Conservation (phyloP, 2,329 filamentous ascomycete species). For the Celoporthe dispersa region DNA sequence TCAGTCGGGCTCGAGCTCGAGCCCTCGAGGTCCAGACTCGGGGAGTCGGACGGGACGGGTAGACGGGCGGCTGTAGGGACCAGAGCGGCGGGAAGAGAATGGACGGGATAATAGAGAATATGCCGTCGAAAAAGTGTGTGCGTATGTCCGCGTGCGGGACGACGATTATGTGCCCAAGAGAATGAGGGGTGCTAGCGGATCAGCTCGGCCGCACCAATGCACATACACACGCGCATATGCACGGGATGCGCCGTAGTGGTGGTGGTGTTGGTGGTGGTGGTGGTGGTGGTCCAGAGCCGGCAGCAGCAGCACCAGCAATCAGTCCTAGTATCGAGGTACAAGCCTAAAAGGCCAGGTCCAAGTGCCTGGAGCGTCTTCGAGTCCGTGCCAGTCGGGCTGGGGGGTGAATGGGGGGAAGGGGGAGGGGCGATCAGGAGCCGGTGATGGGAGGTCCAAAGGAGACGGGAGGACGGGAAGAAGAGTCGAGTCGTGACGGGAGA, state of each 20-base stretch:
- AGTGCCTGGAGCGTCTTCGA: background rate
- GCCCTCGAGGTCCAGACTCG: background rate
- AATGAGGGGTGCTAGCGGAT: background rate
- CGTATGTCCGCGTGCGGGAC: background rate
- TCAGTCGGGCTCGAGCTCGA: slow-evolving; percentile 4
- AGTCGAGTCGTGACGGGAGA: background rate
- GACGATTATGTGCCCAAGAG: background rate
- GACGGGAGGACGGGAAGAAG: background rate
- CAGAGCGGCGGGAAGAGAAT: slow-evolving; percentile 1
- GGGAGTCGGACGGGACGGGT: slow-evolving; percentile 14
- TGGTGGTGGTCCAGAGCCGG: background rate
- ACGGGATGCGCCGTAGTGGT: background rate
- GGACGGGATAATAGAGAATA: background rate
- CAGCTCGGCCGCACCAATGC: background rate
- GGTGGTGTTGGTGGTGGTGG: background rate
- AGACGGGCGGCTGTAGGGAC: slow-evolving; percentile 1
- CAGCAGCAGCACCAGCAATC: background rate
- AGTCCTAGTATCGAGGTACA: slow-evolving; percentile 1
- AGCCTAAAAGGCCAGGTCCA: slow-evolving; percentile 1
- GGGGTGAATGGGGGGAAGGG: background rate
- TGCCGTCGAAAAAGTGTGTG: background rate
- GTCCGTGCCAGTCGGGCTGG: slow-evolving; percentile 1
- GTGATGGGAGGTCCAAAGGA: background rate
- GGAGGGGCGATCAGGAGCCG: background rate
- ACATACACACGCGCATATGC: background rate